Evolutionary conservation across 2,329 filamentous ascomycete genomes (phyloP), one percentile per base, ranked within the genome.

Genomic region (Triangularia setosa): DNA sequence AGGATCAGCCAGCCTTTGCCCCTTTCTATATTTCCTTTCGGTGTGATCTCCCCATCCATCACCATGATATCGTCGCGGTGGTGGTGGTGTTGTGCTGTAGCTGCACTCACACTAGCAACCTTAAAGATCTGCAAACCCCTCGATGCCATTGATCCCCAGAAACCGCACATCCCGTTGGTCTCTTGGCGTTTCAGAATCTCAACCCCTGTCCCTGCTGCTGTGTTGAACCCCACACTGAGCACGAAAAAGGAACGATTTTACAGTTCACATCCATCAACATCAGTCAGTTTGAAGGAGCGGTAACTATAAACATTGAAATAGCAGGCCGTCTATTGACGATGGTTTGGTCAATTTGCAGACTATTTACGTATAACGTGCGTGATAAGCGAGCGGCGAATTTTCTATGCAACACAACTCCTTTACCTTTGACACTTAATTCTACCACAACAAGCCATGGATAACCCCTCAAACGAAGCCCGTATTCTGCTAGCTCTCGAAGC

Each of bases 171-270:
- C 40, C 40, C 40, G 40, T 48, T 23, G 40, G 40, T 21, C 21
- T 21, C 40, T 55, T 55, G 52, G 52, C 52, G 52, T 55, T 55
- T 55, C 52, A 55, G 52, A 55, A 55, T 27, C 52, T n/a, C 16
- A n/a, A 25, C 52, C 52, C 52, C 25, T 24, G 52, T 55, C 52
- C 24, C 52, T 55, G 48, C 21, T 52, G 30, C 27, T 28, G 27
- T 28, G 30, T 40, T 9, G 9, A 40, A n/a, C 35, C 35, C 40
- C 40, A 18, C 40, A 48, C 7, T 48, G 40, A 48, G 40, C 40
- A 48, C 40, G 18, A 48, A 21, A 48, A 48, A 14, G 40, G 40
- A 9, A 48, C 40, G 18, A 48, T n/a, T 48, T 48, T 14, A 48
- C 16, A 4, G 12, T 9, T 9, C 1, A 21, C 7, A 48, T 48